Conservation (phyloP, 495 filamentous ascomycete genomes). For the Chaetomium fimeti region DNA sequence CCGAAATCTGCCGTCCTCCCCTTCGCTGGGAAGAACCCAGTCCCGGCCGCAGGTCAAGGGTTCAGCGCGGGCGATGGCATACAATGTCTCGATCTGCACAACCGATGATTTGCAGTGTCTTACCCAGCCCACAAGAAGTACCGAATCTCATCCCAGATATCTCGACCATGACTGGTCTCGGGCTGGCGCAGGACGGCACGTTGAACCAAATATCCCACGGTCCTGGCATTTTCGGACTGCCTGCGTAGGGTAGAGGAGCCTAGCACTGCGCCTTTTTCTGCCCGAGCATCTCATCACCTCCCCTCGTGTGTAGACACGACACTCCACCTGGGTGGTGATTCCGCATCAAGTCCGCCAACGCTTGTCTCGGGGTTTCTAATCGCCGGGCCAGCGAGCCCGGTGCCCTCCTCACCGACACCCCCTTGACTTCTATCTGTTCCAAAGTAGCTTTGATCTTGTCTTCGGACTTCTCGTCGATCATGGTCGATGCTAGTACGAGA, state of each 20-base stretch:
- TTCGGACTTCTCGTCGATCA: background rate
- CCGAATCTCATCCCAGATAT: constrained; percentile 26
- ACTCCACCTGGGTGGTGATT: no score
- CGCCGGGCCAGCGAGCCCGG: background rate
- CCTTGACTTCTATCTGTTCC: background rate
- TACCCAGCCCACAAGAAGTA: constrained; percentile 1
- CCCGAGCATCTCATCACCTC: background rate
- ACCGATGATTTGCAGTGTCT: constrained; percentile 21
- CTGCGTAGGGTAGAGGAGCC: background rate
- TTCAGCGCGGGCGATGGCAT: constrained; percentile 34
- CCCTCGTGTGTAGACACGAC: no score
- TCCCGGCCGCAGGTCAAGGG: constrained; percentile 23
- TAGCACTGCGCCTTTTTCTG: background rate
- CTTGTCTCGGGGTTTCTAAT: background rate
- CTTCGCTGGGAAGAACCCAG: background rate
- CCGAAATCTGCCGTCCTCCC: constrained; percentile 17
- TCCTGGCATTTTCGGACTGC: constrained; percentile 10
- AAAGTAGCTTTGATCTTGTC: background rate
- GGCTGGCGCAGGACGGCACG: constrained; percentile 1
- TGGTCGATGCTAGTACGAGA: background rate
- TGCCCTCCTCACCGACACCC: background rate
- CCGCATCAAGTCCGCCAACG: no score
- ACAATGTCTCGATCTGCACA: constrained; percentile 33
- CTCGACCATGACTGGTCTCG: constrained; percentile 18
- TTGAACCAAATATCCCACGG: background rate